A percentile compares a stretch with the other conserved stretches of the same genome.
Conservation (phyloP, 257 asterid species). For the Gentiana straminea region DNA sequence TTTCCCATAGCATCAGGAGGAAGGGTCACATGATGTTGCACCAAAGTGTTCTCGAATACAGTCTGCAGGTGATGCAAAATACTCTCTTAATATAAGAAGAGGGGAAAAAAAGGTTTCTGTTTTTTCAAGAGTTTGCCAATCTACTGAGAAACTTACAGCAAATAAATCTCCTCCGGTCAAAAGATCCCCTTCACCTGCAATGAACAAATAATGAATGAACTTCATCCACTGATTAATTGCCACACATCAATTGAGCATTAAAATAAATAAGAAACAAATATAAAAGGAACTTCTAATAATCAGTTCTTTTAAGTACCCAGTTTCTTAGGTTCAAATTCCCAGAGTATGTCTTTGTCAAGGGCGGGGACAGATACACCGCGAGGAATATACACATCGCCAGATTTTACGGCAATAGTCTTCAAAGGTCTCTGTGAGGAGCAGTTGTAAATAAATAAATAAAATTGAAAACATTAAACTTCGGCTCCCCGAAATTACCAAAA, state of each 20-base stretch:
- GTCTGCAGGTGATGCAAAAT: slow-evolving; percentile 34
- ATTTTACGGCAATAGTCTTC: slow-evolving; percentile 83
- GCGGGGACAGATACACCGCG: slow-evolving; percentile 99
- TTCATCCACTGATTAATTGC: background rate
- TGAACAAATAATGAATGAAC: slow-evolving; percentile 9
- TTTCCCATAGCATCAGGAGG: slow-evolving; percentile 99
- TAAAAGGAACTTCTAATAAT: background rate
- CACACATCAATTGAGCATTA: background rate
- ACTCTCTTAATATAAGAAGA: background rate
- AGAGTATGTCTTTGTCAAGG: slow-evolving; percentile 83
- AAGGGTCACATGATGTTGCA: slow-evolving; percentile 83
- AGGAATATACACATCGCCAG: slow-evolving; percentile 98
- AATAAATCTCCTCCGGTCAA: slow-evolving; percentile 91
- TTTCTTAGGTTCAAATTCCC: slow-evolving; percentile 96
- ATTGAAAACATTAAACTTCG: too few relatives aligned
- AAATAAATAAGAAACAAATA: background rate
- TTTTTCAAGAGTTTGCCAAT: too few relatives aligned
- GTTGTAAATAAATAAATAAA: background rate
- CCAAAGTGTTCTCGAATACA: slow-evolving; percentile 79
- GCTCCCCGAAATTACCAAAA: too few relatives aligned
- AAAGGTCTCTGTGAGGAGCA: slow-evolving; percentile 77
- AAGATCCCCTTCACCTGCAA: slow-evolving; percentile 91
- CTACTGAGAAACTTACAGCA: slow-evolving; percentile 50
- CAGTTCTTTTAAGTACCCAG: slow-evolving; percentile 37
- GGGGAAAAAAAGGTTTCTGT: background rate